Evolutionary conservation across 768 basidiomycete genomes (phyloP).

Genomic region (Lyophyllum atratum): DNA sequence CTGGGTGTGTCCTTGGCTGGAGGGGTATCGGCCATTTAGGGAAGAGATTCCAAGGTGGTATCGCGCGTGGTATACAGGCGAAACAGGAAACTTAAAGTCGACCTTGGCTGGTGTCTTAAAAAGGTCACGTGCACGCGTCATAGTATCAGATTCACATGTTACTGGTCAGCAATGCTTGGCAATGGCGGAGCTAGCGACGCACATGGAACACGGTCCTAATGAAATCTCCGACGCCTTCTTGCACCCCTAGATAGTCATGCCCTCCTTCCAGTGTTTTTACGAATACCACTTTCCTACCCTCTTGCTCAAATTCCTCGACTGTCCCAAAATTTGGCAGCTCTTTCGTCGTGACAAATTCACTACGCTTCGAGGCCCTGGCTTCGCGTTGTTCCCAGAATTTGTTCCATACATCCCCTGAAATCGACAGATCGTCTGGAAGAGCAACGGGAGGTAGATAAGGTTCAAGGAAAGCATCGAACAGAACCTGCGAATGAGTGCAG

Average conservation of each 20-base stretch:
- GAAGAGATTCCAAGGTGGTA: too few species aligned
- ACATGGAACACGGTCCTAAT: slow-evolving; percentile 42
- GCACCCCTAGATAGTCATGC: slow-evolving; percentile 61
- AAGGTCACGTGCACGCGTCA: neutral
- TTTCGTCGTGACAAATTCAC: slow-evolving; percentile 44
- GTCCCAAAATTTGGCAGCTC: slow-evolving; percentile 59
- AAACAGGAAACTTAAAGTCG: neutral
- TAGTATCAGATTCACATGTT: too few species aligned
- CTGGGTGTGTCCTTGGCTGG: neutral
- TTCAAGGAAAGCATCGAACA: slow-evolving; percentile 75
- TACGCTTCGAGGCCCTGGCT: slow-evolving; percentile 41
- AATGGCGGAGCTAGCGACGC: neutral
- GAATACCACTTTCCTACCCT: slow-evolving; percentile 50
- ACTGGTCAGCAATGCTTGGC: too few species aligned
- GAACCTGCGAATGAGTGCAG: slow-evolving; percentile 64
- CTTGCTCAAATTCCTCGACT: slow-evolving; percentile 53
- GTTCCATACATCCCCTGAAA: slow-evolving; percentile 43
- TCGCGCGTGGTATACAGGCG: too few species aligned
- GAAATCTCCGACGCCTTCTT: slow-evolving; percentile 76
- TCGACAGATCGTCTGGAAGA: slow-evolving; percentile 26
- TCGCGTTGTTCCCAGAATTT: slow-evolving; percentile 39
- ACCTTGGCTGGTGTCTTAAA: neutral
- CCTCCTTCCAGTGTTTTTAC: slow-evolving; percentile 65
- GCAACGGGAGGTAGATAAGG: slow-evolving; percentile 54
- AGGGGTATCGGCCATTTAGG: neutral